Evolutionary conservation across 345 rosid genomes (phyloP).

Genomic region (Melastoma malabathricum): DNA sequence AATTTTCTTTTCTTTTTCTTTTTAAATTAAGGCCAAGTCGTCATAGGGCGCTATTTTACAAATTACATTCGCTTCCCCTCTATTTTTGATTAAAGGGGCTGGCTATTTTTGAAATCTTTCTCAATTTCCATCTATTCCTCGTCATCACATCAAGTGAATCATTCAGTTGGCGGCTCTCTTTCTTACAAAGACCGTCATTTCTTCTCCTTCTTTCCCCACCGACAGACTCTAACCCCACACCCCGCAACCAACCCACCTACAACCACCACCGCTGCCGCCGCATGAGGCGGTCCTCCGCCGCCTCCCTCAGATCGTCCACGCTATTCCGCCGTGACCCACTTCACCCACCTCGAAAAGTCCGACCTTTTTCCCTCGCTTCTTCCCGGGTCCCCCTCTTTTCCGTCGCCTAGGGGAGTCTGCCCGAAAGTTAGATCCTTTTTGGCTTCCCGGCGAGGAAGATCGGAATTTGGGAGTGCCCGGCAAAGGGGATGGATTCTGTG

Average conservation of each 20-base stretch:
- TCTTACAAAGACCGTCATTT: too few species aligned
- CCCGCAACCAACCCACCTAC: background rate
- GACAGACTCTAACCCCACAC: background rate
- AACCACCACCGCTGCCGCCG: conserved; percentile 6
- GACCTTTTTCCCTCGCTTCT: background rate
- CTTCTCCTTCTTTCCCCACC: background rate
- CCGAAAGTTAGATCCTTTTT: too few species aligned
- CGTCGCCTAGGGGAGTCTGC: background rate
- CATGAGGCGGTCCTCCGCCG: conserved; percentile 9
- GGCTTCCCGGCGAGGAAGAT: too few species aligned
- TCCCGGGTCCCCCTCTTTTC: background rate
- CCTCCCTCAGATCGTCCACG: conserved; percentile 4
- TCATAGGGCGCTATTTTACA: too few species aligned
- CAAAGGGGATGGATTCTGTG: conserved; percentile 3
- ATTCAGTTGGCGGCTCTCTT: too few species aligned
- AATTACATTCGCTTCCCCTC: too few species aligned
- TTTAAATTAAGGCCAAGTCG: too few species aligned
- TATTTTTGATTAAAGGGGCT: too few species aligned
- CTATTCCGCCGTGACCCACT: conserved; percentile 2
- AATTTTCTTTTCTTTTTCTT: too few species aligned
- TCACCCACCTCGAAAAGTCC: background rate
- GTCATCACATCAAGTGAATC: too few species aligned
- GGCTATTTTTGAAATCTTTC: too few species aligned
- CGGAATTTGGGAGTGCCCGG: background rate
- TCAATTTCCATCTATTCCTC: too few species aligned